Evolutionary conservation across 1,284 basidiomycete genomes (phyloP).

Genomic region (Schizophyllum commune): DNA sequence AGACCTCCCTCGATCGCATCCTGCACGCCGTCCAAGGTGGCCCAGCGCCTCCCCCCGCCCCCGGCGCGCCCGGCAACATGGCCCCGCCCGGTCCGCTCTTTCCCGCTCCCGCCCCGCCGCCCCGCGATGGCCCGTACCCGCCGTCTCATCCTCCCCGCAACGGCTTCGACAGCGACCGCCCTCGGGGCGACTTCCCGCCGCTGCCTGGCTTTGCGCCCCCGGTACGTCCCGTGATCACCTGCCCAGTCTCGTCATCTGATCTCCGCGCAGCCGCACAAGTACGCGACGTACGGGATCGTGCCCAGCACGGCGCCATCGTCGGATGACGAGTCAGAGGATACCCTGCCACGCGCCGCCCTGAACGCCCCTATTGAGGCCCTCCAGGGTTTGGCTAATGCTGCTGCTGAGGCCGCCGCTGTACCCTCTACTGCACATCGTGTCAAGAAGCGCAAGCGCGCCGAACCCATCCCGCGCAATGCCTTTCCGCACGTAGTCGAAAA

Average conservation of each 20-base stretch:
- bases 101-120: conserved; percentile 2
- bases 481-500: conserved; percentile 82
- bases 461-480: conserved; percentile 79
- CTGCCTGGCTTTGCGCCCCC: conserved; percentile 87
- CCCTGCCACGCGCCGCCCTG: conserved; percentile 70
- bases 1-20: conserved; percentile 77
- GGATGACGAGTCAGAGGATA: conserved; percentile 83
- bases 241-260: conserved; percentile 10
- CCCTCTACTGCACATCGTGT: conserved; percentile 47
- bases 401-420: conserved; percentile 82
- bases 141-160: conserved; percentile 25
- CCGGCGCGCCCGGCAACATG: not conserved
- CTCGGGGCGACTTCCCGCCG: conserved; percentile 56
- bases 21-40: conserved; percentile 53
- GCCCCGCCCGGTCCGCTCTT: not conserved
- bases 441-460: conserved; percentile 81
- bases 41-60: conserved; percentile 20
- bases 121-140: conserved; percentile 8
- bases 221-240: conserved; percentile 34
- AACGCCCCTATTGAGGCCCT: conserved; percentile 91
- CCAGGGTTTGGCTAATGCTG: conserved; percentile 87
- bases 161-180: conserved; percentile 29
- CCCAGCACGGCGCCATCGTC: conserved; percentile 76
- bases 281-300: conserved; percentile 85
- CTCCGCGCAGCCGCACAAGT: conserved; percentile 67